Base-by-base conservation (phyloP, 768 basidiomycete species). In the Mrakia frigida region DNA sequence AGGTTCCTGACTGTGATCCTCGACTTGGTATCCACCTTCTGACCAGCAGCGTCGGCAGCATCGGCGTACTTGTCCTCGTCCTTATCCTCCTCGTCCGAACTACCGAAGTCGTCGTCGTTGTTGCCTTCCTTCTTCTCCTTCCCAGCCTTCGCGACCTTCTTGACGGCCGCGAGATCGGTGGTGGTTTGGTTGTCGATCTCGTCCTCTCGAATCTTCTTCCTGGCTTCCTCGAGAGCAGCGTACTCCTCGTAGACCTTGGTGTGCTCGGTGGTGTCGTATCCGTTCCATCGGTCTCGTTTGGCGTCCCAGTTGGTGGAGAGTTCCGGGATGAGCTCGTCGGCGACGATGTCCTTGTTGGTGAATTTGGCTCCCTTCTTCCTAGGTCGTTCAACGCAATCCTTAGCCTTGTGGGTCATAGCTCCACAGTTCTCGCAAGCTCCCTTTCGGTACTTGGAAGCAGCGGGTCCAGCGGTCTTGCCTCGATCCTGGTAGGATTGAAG, bases 341-440 rank as follows among this genome's bases (percentile, higher is more conserved):
- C 88, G 74, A 90, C 90, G 74, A 98, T 98, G 81, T 96, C 86
- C 83, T 88, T 91, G 84, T 90, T 91, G 68, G 94, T 93, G 83
- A 86, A 98, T 84, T 90, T 97, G 69, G 97, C 97, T 60, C 96
- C 96, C 82, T 92, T 92, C 87, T 93, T 94, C 76, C 97, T 89
- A 53, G 97, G 97, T 76, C 97, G 90, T 83, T 99, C 97, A 67
- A 98, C 87, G 83, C 97, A 99, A 82, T 99, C 97, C 81, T 88
- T 86, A 77, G 86, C 88, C 83, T 91, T 91, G 86, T 99, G 97
- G 0, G 94, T 93, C 87, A 98, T 90, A 25, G 97, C 92, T 76
- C 97, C 97, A 79, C 97, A 99, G 82, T 99, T 99, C 86, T 98
- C 95, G 86, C 97, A 99, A 39, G 97, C 97, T 46, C 97, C 97